phyloP scores from a whole-genome alignment of 371 early-diverging fungal genomes.

The Dinochytrium kinnereticum region DNA sequence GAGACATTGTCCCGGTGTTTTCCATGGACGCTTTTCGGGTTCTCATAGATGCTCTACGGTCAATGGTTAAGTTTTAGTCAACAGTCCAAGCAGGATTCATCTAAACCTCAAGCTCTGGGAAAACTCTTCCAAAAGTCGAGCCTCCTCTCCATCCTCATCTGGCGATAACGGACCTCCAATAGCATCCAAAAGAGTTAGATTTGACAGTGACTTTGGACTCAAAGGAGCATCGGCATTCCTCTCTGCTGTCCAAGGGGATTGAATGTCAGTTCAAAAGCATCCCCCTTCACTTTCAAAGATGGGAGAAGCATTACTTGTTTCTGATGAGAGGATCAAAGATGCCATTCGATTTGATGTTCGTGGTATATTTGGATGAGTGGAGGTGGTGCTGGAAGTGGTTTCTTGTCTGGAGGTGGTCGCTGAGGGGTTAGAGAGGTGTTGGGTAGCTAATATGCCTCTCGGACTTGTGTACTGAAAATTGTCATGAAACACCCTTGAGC shows the following conservation, averaged over 20 bases:
- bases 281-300: no score
- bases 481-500: no score
- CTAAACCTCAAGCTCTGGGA: conserved; percentile 1
- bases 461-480: no score
- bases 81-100: background rate
- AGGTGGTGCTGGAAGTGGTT: no score
- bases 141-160: background rate
- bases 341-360: no score
- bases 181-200: background rate
- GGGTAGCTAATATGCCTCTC: no score
- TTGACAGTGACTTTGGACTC: background rate
- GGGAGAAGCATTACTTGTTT: no score
- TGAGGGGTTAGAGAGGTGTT: no score
- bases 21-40: background rate
- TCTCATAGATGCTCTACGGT: conserved; percentile 9
- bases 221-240: background rate
- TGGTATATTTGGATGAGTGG: no score
- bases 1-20: background rate
- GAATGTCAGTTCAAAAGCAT: no score
- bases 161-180: background rate
- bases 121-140: conserved; percentile 1
- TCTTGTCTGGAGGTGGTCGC: no score
- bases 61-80: background rate
- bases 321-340: no score
- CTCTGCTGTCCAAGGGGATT: background rate